Base-by-base conservation (phyloP, 2,329 filamentous ascomycete genomes). In the Dactylellina sp. region DNA sequence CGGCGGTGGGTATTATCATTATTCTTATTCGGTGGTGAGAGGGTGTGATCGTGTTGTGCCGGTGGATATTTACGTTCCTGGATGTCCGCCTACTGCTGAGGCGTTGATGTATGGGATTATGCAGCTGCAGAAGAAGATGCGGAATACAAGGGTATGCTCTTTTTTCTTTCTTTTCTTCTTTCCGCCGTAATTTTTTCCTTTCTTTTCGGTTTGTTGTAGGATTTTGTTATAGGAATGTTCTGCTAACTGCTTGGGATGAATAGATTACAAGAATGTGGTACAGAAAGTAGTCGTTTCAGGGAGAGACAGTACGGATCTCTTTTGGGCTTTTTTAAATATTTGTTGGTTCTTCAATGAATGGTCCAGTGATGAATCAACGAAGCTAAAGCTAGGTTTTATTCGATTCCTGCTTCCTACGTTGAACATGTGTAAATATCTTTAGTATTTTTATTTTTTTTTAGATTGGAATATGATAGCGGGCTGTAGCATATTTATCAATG, bases 1-100 rank as follows among this genome's bases (percentile, higher is more conserved):
- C 81, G 91, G 91, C 57, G 91, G 91, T 75, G 91, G 91, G 61
- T 94, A 94, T 83, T 93, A 94, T 81, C 91, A 94, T 82, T 93
- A 94, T 83, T 91, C 88, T 81, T 94, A 94, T 83, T 88, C 85
- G 77, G 91, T 93, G 44, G 88, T 89, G 47, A 85, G 91, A 64
- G 90, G 90, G 5, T 91, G 89, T 79, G 91, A 93, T 82, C 83
- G 91, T 61, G 88, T 93, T 79, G 87, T 92, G 25, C 91, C 91
- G 2, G 91, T 93, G 65, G 91, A 93, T 81, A 86, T 93, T 47
- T 93, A 92, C 80, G 89, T 93, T 2, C 90, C 90, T 22, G 90
- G 90, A 0, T 93, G 90, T 84, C 86, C 86, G 78, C 88, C 84
- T 18, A 86, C 86, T 9, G 83, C 82, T 68, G 86, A 88, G 81